Base-by-base conservation (phyloP, 306 rosid genomes). In the Acacia acuminata region DNA sequence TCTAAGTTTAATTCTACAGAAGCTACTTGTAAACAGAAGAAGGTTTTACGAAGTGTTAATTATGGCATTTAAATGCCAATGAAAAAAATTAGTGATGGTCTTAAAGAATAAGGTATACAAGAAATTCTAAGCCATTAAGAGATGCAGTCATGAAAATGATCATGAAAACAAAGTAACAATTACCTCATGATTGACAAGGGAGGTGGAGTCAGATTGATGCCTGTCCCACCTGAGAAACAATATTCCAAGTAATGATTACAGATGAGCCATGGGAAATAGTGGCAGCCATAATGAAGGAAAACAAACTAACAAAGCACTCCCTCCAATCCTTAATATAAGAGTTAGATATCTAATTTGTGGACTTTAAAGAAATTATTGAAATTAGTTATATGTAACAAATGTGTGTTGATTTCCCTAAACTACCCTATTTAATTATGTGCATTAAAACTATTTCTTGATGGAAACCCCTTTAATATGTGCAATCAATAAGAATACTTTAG, bases 181-280 rank as follows among this genome's bases (percentile, higher is more conserved):
- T 85, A 95, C 98, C 98, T 93, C 77, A 95, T 89, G 44, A 95
- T 95, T 47, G 97, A 87, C 69, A 65, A 85, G 10, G 98, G 98
- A 80, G 98, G 98, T 32, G 98, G 98, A 86, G 98, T 95, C 73
- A 95, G 88, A 89, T 95, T 95, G 90, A 93, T 93, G 88, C 98
- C 98, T 58, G 98, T 95, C 69, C 98, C 98, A 85, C 98, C 98
- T 95, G 90, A 77, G 77, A 86, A 82, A 71, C 8, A 87, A 78
- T 66, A 82, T 58, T 45, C 76, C 13, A 56, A 56, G 27, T 19
- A 69, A 17, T 63, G 44, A 47, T 58, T 63, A 80, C 77, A 72
- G 45, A 77, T n/a, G 44, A 79, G 42, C 70, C 48, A 75, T 36
- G 30, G 61, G 53, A 63, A 78, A 69, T 19, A 70, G 4, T 30